phyloP scores from a whole-genome alignment of 1,284 basidiomycete genomes.

The Thecaphora frezii region DNA sequence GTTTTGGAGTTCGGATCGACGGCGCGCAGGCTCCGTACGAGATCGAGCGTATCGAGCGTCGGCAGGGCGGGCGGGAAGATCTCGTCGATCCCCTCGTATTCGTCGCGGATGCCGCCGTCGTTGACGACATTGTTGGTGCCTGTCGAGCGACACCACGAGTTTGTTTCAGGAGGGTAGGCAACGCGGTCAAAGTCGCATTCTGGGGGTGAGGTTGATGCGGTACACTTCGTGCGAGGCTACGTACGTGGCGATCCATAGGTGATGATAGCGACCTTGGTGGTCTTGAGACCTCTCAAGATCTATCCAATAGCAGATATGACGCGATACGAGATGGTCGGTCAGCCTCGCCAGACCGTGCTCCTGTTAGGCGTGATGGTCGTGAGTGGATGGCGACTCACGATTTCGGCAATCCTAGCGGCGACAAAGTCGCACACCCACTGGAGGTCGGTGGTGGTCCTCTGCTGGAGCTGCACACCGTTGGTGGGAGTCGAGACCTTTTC shows the following conservation, averaged over 20 bases:
- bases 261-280: constrained; percentile 83
- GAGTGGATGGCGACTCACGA: constrained; percentile 64
- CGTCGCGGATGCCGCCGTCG: constrained; percentile 63
- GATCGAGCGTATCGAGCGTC: constrained; percentile 72
- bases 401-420: constrained; percentile 82
- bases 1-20: constrained; percentile 17
- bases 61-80: constrained; percentile 78
- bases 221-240: constrained; percentile 21
- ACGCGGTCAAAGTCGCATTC: background rate
- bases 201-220: background rate
- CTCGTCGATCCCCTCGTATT: constrained; percentile 76
- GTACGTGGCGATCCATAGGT: constrained; percentile 67
- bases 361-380: background rate
- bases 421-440: constrained; percentile 81
- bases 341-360: background rate
- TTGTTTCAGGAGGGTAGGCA: no score
- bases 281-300: constrained; percentile 87
- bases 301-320: constrained; percentile 50
- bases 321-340: no score
- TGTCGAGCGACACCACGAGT: constrained; percentile 43
- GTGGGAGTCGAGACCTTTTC: constrained; percentile 27
- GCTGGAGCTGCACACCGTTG: constrained; percentile 62
- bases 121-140: constrained; percentile 64
- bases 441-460: constrained; percentile 65
- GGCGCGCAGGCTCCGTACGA: constrained; percentile 65